Conservation (phyloP, 2,329 filamentous ascomycete species). For the Cephalotrichum gorgonifer region DNA sequence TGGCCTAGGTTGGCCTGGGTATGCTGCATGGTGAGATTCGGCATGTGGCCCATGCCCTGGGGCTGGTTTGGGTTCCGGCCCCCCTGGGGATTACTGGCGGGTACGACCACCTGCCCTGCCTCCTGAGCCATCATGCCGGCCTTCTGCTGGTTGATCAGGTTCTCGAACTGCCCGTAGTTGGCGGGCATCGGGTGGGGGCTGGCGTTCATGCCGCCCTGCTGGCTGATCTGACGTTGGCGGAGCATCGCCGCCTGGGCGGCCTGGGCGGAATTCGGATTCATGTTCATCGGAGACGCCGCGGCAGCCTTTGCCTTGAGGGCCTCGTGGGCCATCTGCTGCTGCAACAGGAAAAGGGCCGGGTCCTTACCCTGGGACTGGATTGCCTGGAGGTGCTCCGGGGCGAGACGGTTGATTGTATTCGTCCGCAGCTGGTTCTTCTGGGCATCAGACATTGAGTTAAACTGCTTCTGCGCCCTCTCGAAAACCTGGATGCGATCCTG, state of each 20-base stretch:
- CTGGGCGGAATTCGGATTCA: slow-evolving; percentile 18
- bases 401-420: slow-evolving; percentile 23
- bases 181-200: slow-evolving; percentile 3
- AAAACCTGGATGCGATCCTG: slow-evolving; percentile 34
- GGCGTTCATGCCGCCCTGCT: slow-evolving; percentile 21
- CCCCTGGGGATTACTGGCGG: slow-evolving; percentile 29
- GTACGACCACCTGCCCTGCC: slow-evolving; percentile 46
- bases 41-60: slow-evolving; percentile 21
- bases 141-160: slow-evolving; percentile 48
- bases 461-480: slow-evolving; percentile 31
- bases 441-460: slow-evolving; percentile 28
- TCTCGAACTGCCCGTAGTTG: slow-evolving; percentile 31
- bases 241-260: slow-evolving; percentile 20
- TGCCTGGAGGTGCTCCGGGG: slow-evolving; percentile 32
- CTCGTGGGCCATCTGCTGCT: slow-evolving; percentile 27
- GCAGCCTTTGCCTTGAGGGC: slow-evolving; percentile 14
- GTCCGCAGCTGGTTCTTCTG: slow-evolving; percentile 26
- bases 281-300: slow-evolving; percentile 15
- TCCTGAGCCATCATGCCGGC: slow-evolving; percentile 43
- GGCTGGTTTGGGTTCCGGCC: slow-evolving; percentile 38
- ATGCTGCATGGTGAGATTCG: slow-evolving; percentile 15
- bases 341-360: slow-evolving; percentile 37
- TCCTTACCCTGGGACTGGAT: slow-evolving; percentile 36
- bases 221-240: slow-evolving; percentile 21
- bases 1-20: slow-evolving; percentile 18